Evolutionary conservation across 768 basidiomycete genomes (phyloP).

Genomic region (Obba rivulosa): DNA sequence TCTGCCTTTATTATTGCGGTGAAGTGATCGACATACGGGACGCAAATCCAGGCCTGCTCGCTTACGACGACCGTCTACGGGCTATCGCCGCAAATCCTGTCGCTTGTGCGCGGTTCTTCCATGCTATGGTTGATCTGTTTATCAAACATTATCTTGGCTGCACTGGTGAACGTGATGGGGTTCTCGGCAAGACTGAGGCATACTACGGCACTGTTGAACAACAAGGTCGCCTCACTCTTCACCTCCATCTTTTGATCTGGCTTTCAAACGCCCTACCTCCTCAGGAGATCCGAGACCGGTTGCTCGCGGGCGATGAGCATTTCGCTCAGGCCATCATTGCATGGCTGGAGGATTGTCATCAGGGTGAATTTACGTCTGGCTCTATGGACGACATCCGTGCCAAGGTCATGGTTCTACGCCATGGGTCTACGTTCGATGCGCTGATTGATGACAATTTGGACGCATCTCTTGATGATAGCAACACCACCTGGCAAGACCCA

Average conservation of each 20-base stretch:
- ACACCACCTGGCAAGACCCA: no score
- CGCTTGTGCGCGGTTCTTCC: constrained; percentile 15
- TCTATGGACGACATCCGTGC: neutral
- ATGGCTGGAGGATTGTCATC: constrained; percentile 2
- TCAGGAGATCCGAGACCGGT: neutral
- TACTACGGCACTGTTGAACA: constrained; percentile 20
- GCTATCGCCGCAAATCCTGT: constrained; percentile 7
- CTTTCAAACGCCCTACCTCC: neutral
- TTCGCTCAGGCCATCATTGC: neutral
- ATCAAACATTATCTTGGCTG: constrained; percentile 5
- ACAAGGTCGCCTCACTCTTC: constrained; percentile 18
- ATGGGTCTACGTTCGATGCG: no score
- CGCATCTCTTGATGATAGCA: no score
- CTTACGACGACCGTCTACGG: neutral
- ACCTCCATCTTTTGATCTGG: constrained; percentile 11
- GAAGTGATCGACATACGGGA: neutral
- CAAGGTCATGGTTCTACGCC: no score
- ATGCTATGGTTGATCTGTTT: constrained; percentile 12
- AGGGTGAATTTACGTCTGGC: neutral
- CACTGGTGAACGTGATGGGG: neutral
- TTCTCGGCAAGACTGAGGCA: constrained; percentile 13
- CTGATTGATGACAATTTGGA: no score
- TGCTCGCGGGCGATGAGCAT: neutral
- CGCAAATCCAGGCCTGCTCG: no score
- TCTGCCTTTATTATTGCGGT: constrained; percentile 1